Conservation (phyloP, 805 yeast genomes). For the Zygotorulaspora danielsina region DNA sequence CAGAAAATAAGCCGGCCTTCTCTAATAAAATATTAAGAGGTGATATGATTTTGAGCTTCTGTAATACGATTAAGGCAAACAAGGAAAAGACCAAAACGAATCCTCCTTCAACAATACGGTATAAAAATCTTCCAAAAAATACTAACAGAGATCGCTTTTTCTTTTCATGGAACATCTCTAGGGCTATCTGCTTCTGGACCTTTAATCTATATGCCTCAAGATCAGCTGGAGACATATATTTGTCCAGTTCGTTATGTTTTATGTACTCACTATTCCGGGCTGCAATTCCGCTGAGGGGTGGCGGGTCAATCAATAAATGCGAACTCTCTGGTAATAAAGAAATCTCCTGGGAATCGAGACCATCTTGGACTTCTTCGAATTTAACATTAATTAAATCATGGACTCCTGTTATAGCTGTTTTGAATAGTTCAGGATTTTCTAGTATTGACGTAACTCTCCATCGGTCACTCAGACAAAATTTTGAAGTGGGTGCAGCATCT, state of each 20-base stretch:
- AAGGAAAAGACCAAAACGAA: conserved; percentile 36
- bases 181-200: conserved; percentile 27
- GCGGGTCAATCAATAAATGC: conserved; percentile 25
- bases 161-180: conserved; percentile 17
- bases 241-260: conserved; percentile 17
- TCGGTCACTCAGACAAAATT: conserved; percentile 44
- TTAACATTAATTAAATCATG: conserved; percentile 33
- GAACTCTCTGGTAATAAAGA: conserved; percentile 19
- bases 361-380: conserved; percentile 16
- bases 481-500: conserved; percentile 70
- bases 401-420: conserved; percentile 47
- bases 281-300: conserved; percentile 12
- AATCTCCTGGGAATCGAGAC: conserved; percentile 2
- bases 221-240: conserved; percentile 29
- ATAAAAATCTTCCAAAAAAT: conserved; percentile 31
- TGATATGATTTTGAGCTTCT: conserved; percentile 34
- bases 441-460: conserved; percentile 42
- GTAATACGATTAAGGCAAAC: conserved; percentile 27
- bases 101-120: conserved; percentile 40
- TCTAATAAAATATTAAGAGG: conserved; percentile 33
- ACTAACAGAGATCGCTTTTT: conserved; percentile 16
- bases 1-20: conserved; percentile 34
- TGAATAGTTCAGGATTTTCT: conserved; percentile 38
- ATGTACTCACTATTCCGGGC: neutral
- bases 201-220: conserved; percentile 23